Base-by-base conservation (phyloP, 2,329 filamentous ascomycete genomes). In the Monosporascus ibericus region DNA sequence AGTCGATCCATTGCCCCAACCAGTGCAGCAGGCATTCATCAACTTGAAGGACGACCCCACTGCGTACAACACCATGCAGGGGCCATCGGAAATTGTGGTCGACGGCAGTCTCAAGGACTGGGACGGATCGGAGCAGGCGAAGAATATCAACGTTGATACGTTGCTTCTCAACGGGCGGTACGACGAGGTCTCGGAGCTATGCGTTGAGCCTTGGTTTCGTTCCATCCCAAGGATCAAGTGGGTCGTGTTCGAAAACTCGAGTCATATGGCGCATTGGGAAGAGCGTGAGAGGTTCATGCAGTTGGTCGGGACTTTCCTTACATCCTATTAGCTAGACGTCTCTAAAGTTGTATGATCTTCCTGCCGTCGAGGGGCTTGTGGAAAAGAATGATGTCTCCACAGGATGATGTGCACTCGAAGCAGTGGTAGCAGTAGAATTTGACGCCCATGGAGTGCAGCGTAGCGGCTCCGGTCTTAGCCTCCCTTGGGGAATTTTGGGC, bases 231-330 rank as follows among this genome's bases (percentile, higher is more conserved):
- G 55, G 48, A 56, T 62, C 18, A 58, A 55, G 48, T 63, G 61
- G 60, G 52, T 63, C 11, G 61, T 56, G 2, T 48, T 63, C 3
- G 55, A 47, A 2, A 56, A 58, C 24, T 30, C 54, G 17, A 56
- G 50, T 25, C 60, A 62, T 46, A 57, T 62, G 55, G 51, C 49
- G 4, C 60, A 63, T 44, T 62, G 53, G 51, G 60, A 63, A 47
- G 53, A 59, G 3, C 55, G 59, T 8, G 55, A 60, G 46, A 52
- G 55, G 9, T 63, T 25, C 24, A 46, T 46, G 42, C 42, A 46
- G 42, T 27, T 46, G 42, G 42, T 46, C 22, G 42, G 22, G 24
- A 46, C 42, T 46, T 46, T 46, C 9, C 42, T 46, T 8, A 46
- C 42, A 46, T 46, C 22, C 14, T 46, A 46, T 27, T 46, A 46